A percentile compares a stretch with the other conserved stretches of the same genome.
Conservation (phyloP, 2,329 filamentous ascomycete genomes). For the Diplodia seriata region DNA sequence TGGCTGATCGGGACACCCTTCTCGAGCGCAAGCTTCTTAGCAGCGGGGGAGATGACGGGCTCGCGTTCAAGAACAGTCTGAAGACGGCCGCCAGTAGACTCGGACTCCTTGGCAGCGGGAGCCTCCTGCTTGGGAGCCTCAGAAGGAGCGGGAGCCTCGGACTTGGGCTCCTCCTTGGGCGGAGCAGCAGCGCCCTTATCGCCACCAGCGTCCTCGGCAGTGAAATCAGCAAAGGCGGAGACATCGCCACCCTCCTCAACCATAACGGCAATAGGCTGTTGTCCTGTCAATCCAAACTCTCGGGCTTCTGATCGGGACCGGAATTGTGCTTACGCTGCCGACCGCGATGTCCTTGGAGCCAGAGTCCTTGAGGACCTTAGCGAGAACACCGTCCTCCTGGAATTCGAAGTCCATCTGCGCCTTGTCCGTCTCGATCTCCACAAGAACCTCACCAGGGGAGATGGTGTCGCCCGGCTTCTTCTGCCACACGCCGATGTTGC, state of each 20-base stretch:
- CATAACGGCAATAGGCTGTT: conserved; percentile 90
- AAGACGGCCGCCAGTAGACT: conserved; percentile 76
- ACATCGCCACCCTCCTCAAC: conserved; percentile 91
- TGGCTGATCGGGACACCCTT: conserved; percentile 77
- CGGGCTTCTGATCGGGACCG: background rate
- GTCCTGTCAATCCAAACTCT: conserved; percentile 32
- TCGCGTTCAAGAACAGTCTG: conserved; percentile 85
- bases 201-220: conserved; percentile 87
- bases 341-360: conserved; percentile 94
- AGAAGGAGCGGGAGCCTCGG: conserved; percentile 66
- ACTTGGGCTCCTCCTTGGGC: conserved; percentile 69
- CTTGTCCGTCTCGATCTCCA: conserved; percentile 99
- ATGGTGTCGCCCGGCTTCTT: conserved; percentile 93
- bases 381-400: conserved; percentile 95
- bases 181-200: conserved; percentile 69
- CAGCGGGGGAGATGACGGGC: conserved; percentile 73
- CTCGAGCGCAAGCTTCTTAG: conserved; percentile 83
- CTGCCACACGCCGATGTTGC: conserved; percentile 97
- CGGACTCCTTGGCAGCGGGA: conserved; percentile 71
- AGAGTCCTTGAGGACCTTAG: conserved; percentile 90
- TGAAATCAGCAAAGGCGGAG: conserved; percentile 86
- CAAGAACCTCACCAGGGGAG: conserved; percentile 89
- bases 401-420: conserved; percentile 99
- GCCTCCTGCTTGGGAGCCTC: conserved; percentile 52
- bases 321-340: conserved; percentile 73